A percentile compares a stretch with the other conserved stretches of the same genome.
phyloP scores from a whole-genome alignment of 768 basidiomycete genomes.

The Boletus reticuloceps region DNA sequence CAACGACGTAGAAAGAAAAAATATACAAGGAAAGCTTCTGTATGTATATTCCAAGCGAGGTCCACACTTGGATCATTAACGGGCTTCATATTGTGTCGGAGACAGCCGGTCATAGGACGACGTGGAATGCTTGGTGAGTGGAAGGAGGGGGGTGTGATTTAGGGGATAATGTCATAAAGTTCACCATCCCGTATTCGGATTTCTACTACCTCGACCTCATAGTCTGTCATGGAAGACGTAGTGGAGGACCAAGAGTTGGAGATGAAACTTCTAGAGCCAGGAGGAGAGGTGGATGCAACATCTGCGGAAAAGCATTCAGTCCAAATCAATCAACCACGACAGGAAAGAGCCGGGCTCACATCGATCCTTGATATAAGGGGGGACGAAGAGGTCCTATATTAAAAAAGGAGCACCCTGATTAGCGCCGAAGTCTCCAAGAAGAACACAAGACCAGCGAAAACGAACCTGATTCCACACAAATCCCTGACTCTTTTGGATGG shows the following conservation, averaged over 20 bases:
- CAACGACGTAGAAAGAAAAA: not conserved
- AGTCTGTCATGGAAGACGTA: conserved; percentile 65
- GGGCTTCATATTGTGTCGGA: conserved; percentile 3
- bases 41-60: conserved; percentile 13
- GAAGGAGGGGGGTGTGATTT: not conserved
- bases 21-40: conserved; percentile 1
- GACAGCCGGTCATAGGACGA: too few relatives aligned
- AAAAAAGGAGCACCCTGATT: not conserved
- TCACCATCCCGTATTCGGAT: conserved; percentile 82
- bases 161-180: conserved; percentile 72
- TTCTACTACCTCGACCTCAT: conserved; percentile 85
- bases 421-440: not conserved
- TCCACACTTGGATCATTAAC: conserved; percentile 12
- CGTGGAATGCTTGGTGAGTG: not conserved
- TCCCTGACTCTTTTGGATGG: conserved; percentile 83
- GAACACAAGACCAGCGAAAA: not conserved
- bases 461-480: conserved; percentile 90
- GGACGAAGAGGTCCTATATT: conserved; percentile 78
- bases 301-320: conserved; percentile 40
- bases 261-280: conserved; percentile 62
- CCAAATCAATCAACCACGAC: conserved; percentile 8
- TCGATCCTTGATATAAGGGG: conserved; percentile 87
- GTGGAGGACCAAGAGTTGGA: conserved; percentile 68
- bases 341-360: conserved; percentile 51
- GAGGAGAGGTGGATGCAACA: conserved; percentile 80